A percentile compares a stretch with the other conserved stretches of the same genome.
Conservation (phyloP, 495 filamentous ascomycete genomes). For the Cryomyces minteri region DNA sequence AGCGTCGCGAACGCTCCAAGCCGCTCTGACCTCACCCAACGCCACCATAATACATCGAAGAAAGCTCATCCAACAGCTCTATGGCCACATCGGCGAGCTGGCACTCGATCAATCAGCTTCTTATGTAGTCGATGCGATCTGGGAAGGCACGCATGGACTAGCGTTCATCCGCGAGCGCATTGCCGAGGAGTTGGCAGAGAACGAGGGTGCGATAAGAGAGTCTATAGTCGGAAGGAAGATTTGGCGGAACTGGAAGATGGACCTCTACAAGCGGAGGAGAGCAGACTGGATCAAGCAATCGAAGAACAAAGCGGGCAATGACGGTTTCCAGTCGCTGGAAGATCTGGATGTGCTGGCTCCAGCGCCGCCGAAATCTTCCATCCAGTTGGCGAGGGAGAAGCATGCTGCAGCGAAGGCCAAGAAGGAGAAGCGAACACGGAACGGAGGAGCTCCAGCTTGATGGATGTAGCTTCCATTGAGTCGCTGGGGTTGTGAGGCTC, state of each 20-base stretch:
- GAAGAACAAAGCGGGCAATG: conserved; percentile 30
- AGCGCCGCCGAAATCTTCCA: conserved; percentile 11
- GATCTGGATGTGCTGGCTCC: conserved; percentile 6
- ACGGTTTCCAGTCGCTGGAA: conserved; percentile 19
- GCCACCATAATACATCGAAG: conserved; percentile 40
- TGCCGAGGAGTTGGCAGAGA: conserved; percentile 39
- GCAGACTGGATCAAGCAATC: conserved; percentile 54
- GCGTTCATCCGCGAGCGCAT: conserved; percentile 49
- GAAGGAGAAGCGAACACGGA: conserved; percentile 8
- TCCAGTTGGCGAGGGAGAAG: conserved; percentile 20
- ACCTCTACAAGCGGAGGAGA: conserved; percentile 53
- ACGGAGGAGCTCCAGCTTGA: background rate
- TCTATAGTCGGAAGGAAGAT: conserved; percentile 61
- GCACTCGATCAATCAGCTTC: conserved; percentile 54
- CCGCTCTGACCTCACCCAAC: conserved; percentile 38
- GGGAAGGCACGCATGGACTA: conserved; percentile 43
- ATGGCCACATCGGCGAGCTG: conserved; percentile 39
- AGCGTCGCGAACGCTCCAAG: conserved; percentile 54
- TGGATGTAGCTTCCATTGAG: too few relatives aligned
- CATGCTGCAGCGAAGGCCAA: conserved; percentile 14
- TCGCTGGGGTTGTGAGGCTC: too few relatives aligned
- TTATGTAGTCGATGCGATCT: conserved; percentile 62
- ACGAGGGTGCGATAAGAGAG: conserved; percentile 50
- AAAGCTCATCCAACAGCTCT: conserved; percentile 40
- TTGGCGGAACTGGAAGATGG: conserved; percentile 86